Evolutionary conservation across 345 rosid genomes (phyloP).

Genomic region (Pistacia atlantica): DNA sequence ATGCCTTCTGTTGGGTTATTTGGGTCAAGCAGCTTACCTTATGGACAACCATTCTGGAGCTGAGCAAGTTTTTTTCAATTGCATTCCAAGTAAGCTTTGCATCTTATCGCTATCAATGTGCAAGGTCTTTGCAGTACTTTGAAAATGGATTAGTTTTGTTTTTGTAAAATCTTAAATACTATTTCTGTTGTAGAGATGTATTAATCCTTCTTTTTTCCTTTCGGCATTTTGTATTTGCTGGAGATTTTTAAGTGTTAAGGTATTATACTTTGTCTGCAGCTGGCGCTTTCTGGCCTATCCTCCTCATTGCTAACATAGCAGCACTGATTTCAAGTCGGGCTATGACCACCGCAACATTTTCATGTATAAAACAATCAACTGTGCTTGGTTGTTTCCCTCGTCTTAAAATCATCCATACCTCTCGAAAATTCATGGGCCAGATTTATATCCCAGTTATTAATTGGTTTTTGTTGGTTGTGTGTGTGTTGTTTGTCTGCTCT

Average conservation of each 20-base stretch:
- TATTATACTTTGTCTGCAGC: constrained; percentile 47
- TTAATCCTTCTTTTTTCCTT: constrained; percentile 5
- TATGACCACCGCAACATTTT: constrained; percentile 99
- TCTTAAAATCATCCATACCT: constrained; percentile 95
- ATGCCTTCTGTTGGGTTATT: constrained; percentile 92
- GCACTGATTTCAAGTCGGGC: constrained; percentile 97
- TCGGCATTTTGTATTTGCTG: constrained; percentile 8
- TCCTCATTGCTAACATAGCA: constrained; percentile 84
- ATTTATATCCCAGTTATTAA: constrained; percentile 98
- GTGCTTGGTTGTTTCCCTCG: constrained; percentile 99
- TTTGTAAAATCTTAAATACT: neutral
- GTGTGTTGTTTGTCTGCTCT: constrained; percentile 77
- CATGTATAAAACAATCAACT: constrained; percentile 96
- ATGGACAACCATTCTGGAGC: constrained; percentile 59
- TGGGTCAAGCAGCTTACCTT: constrained; percentile 99
- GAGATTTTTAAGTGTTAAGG: constrained; percentile 15
- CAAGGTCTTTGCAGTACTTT: neutral
- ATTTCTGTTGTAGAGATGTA: constrained; percentile 1
- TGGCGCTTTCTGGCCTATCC: constrained; percentile 83
- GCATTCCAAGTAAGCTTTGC: constrained; percentile 80
- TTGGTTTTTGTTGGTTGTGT: constrained; percentile 93
- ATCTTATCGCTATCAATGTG: constrained; percentile 18
- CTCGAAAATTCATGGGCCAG: constrained; percentile 99
- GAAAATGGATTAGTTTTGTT: neutral
- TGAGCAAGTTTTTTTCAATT: constrained; percentile 77